phyloP scores from a whole-genome alignment of 768 basidiomycete genomes.

The Rhizopogon rudus region DNA sequence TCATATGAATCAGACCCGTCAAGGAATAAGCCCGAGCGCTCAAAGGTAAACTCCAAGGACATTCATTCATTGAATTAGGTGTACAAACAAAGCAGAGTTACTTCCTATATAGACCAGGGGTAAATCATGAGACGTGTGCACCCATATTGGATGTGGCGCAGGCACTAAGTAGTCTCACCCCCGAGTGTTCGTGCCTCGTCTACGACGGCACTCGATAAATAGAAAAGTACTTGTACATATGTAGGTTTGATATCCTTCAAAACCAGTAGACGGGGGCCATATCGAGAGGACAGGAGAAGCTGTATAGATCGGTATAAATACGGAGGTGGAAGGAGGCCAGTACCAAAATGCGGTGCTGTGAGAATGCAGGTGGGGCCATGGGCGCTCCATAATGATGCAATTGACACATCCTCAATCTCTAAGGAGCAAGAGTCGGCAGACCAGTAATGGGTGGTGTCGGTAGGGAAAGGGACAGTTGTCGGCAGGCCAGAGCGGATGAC shows the following conservation, averaged over 20 bases:
- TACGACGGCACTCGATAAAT: neutral
- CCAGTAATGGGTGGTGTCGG: conserved; percentile 17
- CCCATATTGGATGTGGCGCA: neutral
- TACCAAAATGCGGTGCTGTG: neutral
- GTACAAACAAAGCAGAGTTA: neutral
- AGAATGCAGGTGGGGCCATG: neutral
- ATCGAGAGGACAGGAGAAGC: neutral
- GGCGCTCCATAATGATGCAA: neutral
- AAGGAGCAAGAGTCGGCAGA: conserved; percentile 6
- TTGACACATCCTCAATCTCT: conserved; percentile 4
- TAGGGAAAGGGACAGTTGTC: conserved; percentile 14
- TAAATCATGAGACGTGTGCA: neutral
- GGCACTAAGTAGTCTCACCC: neutral
- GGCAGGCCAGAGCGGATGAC: conserved; percentile 16
- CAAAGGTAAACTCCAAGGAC: neutral
- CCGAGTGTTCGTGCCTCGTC: neutral
- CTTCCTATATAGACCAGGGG: neutral
- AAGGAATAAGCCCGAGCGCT: neutral
- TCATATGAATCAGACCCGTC: neutral
- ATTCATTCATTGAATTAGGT: neutral
- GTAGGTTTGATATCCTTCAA: neutral
- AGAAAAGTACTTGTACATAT: neutral
- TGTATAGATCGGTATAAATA: neutral
- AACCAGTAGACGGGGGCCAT: neutral
- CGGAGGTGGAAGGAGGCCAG: neutral